phyloP scores from a whole-genome alignment of 768 basidiomycete genomes.

The Mycena capillaripes region DNA sequence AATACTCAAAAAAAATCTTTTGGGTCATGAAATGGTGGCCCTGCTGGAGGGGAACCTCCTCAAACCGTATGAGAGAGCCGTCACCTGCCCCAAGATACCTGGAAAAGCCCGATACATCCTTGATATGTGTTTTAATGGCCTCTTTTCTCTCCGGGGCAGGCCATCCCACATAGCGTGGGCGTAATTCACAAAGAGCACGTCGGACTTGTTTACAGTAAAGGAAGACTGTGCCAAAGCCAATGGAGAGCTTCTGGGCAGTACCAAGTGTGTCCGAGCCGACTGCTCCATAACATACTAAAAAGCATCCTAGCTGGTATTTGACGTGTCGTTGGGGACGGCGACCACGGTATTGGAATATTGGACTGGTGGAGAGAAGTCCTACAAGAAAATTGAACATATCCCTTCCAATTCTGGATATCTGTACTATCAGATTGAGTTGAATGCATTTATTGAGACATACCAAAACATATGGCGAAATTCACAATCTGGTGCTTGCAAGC shows the following conservation, averaged over 20 bases:
- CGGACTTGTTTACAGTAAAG: constrained; percentile 37
- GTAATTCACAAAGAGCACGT: constrained; percentile 36
- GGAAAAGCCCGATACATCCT: constrained; percentile 37
- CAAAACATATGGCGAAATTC: constrained; percentile 24
- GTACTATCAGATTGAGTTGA: not conserved
- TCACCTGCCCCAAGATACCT: constrained; percentile 42
- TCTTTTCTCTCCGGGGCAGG: constrained; percentile 23
- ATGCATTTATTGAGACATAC: not conserved
- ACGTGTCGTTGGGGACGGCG: constrained; percentile 39
- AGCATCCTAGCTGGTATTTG: constrained; percentile 38
- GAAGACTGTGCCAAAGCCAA: constrained; percentile 39
- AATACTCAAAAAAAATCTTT: constrained; percentile 37
- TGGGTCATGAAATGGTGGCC: constrained; percentile 32
- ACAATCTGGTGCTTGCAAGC: constrained; percentile 9
- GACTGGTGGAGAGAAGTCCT: constrained; percentile 14
- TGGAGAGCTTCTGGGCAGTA: constrained; percentile 36
- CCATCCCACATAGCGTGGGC: constrained; percentile 34
- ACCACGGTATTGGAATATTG: constrained; percentile 33
- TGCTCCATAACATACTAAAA: constrained; percentile 31
- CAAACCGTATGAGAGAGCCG: constrained; percentile 38
- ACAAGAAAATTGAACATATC: constrained; percentile 30
- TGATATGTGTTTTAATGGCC: constrained; percentile 22
- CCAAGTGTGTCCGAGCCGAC: constrained; percentile 28
- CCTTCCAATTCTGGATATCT: constrained; percentile 5
- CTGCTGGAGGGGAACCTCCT: constrained; percentile 30